Evolutionary conservation across 192 early-diverging fungal species (phyloP), one percentile per base, ranked within the genome.

Genomic region (Coemansia sp.): DNA sequence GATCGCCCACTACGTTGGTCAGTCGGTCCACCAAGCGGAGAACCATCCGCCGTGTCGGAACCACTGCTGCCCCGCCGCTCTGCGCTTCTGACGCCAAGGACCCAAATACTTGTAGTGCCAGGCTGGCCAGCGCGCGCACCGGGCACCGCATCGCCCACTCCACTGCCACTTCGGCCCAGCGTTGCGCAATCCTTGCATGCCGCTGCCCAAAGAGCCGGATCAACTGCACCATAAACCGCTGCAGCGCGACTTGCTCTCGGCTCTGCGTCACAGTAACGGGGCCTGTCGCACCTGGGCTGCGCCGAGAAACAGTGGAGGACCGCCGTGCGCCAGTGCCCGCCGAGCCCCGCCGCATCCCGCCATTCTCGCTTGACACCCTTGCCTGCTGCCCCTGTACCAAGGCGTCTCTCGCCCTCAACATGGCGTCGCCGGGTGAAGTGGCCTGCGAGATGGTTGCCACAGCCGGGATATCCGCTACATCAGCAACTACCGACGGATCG

Each of bases 131-230:
- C 9, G 60, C 47, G 8, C 63, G 44, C 20, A 74, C 64, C 0
- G 54, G 52, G 23, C 70, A 67, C n/a, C 55, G 38, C 70, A 67
- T 66, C 4, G 70, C 64, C 63, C 63, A 74, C 25, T 61, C 51
- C 37, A 74, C 59, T 1, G 70, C 51, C 14, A 52, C 54, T 16
- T 38, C 47, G 3, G 64, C 70, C 64, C 58, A 65, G 7, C 32
- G 37, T 27, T 72, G 68, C 27, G 61, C 68, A 25, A 56, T 64
- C 6, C 53, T 56, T 8, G 57, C 11, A 9, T 23, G 51, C 14
- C 51, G 56, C 30, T 44, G 26, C 6, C 56, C 34, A 47, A 71
- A 71, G 14, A 71, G 42, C 17, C 58, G 57, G 42, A 54, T 54
- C 45, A 67, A 28, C 29, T 54, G 54, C 49, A 45, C 55, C 11